Conservation (phyloP, 768 basidiomycete species). For the Wakefieldia striispora region DNA sequence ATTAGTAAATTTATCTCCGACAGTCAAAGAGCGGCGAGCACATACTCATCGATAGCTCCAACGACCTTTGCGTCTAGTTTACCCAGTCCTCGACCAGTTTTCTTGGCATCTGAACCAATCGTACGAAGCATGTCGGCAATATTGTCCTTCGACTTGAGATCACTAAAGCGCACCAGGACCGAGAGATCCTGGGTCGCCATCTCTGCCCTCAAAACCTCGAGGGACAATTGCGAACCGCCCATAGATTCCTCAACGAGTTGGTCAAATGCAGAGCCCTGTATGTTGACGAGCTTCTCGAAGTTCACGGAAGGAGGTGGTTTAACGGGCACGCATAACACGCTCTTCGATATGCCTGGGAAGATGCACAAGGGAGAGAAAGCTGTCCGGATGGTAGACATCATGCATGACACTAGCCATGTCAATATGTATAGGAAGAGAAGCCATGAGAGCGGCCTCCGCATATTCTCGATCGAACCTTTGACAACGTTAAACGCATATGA, state of each 20-base stretch:
- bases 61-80: conserved; percentile 64
- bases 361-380: conserved; percentile 59
- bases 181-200: conserved; percentile 72
- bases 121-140: conserved; percentile 49
- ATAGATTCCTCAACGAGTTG: conserved; percentile 58
- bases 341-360: conserved; percentile 55
- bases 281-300: conserved; percentile 57
- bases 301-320: conserved; percentile 44
- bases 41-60: conserved; percentile 73
- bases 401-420: conserved; percentile 39
- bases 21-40: background rate
- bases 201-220: conserved; percentile 73
- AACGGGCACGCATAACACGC: conserved; percentile 39
- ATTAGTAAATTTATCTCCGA: conserved; percentile 1
- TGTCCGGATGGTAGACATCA: conserved; percentile 43
- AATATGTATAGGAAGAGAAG: conserved; percentile 53
- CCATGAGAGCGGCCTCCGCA: conserved; percentile 56
- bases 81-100: conserved; percentile 56
- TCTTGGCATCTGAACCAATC: conserved; percentile 63
- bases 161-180: conserved; percentile 59
- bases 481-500: conserved; percentile 50
- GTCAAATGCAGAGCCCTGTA: conserved; percentile 62
- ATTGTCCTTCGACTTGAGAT: conserved; percentile 56
- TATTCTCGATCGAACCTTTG: conserved; percentile 42
- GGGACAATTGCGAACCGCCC: conserved; percentile 56